phyloP scores from a whole-genome alignment of 441 rosid species.

The Omphalea diandra region DNA sequence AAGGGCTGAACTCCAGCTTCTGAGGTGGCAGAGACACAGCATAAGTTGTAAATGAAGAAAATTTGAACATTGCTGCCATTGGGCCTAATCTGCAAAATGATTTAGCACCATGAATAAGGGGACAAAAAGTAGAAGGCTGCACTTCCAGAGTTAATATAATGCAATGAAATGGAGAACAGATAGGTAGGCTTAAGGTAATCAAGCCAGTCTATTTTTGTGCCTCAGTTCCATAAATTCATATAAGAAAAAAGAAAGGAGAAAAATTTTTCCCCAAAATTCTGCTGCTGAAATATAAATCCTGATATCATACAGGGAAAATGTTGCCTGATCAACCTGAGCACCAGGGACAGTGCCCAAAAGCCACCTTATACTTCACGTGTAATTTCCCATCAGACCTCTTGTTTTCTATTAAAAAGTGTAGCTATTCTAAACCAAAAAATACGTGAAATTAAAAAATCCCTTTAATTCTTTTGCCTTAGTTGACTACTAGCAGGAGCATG shows the following conservation, averaged over 20 bases:
- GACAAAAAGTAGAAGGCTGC: not conserved
- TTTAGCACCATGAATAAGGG: conserved; percentile 11
- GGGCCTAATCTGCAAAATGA: conserved; percentile 68
- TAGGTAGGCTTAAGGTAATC: not conserved
- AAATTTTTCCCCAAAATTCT: conserved; percentile 1
- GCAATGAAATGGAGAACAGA: not conserved
- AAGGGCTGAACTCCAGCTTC: conserved; percentile 58
- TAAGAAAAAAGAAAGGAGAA: not conserved
- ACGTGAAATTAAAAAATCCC: too few relatives aligned
- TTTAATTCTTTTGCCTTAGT: too few relatives aligned
- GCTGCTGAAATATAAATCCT: not conserved
- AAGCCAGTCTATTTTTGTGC: not conserved
- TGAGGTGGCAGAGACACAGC: conserved; percentile 76
- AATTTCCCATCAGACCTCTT: too few relatives aligned
- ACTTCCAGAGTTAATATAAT: not conserved
- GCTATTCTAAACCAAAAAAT: too few relatives aligned
- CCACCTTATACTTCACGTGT: too few relatives aligned
- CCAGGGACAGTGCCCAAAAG: not conserved
- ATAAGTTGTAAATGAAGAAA: conserved; percentile 71
- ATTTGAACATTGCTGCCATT: conserved; percentile 85
- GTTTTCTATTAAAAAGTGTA: too few relatives aligned
- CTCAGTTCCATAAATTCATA: not conserved
- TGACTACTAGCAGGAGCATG: too few relatives aligned
- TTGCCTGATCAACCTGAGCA: not conserved
- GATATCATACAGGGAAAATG: not conserved